phyloP scores from a whole-genome alignment of 345 rosid species.

The Corymbia maculata region DNA sequence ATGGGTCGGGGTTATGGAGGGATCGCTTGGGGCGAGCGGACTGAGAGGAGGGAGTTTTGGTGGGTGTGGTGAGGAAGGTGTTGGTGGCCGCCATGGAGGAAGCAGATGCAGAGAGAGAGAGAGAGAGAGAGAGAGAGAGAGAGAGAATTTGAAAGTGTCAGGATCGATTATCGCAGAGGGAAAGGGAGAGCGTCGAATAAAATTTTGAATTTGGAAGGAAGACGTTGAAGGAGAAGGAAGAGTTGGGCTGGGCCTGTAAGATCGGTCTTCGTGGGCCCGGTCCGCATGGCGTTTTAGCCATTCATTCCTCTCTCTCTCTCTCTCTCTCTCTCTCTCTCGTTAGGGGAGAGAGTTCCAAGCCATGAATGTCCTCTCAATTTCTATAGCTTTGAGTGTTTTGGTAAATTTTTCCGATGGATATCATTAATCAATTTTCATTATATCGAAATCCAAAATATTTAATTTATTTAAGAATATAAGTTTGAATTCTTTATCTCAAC shows the following conservation, averaged over 20 bases:
- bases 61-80: slow-evolving; percentile 36
- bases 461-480: not conserved
- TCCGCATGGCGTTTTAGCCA: not conserved
- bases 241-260: not conserved
- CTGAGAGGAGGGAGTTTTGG: slow-evolving; percentile 39
- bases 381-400: not conserved
- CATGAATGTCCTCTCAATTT: not conserved
- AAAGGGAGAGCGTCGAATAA: not conserved
- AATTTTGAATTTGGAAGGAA: not conserved
- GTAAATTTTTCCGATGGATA: not conserved
- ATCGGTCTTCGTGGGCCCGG: not conserved
- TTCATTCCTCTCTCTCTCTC: not conserved
- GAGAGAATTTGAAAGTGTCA: not conserved
- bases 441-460: not conserved
- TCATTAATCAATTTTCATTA: not conserved
- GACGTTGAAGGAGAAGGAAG: not conserved
- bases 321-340: too few species aligned
- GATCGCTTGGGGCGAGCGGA: slow-evolving; percentile 19
- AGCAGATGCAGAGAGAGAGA: slow-evolving; percentile 2
- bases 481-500: not conserved
- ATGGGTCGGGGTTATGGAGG: slow-evolving; percentile 16
- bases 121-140: not conserved
- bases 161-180: not conserved
- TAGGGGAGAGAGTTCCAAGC: not conserved
- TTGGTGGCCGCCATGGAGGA: slow-evolving; percentile 41